These are phyloP conservation scores for Mycena belliarum DNA, from an alignment of 768 basidiomycete species.

Conservation along the genomic window DNA sequence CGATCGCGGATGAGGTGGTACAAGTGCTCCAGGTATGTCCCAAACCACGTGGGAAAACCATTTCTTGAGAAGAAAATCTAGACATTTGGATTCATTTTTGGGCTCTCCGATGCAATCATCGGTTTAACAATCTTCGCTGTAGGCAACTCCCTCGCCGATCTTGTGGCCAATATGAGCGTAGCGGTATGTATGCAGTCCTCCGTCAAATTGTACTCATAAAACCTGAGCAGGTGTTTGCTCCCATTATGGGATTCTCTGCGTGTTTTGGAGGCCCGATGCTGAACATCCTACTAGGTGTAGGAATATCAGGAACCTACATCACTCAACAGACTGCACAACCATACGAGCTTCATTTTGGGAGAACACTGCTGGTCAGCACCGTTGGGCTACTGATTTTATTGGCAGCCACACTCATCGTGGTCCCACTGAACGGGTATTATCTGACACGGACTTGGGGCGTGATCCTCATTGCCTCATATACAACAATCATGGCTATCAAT, in stretches of 20 bases:
- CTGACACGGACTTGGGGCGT: slow-evolving; percentile 83
- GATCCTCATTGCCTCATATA: slow-evolving; percentile 73
- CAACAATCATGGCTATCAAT: slow-evolving; percentile 75
- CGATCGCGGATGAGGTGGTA: slow-evolving; percentile 95
- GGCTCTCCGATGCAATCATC: slow-evolving; percentile 95
- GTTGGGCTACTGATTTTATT: slow-evolving; percentile 81
- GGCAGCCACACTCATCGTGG: slow-evolving; percentile 72
- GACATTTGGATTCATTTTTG: slow-evolving; percentile 93
- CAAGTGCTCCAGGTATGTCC: slow-evolving; percentile 75
- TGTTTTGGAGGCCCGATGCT: slow-evolving; percentile 95
- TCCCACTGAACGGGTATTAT: slow-evolving; percentile 82
- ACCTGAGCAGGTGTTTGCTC: slow-evolving; percentile 68
- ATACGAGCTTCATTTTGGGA: slow-evolving; percentile 76
- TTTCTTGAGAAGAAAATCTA: slow-evolving; percentile 31
- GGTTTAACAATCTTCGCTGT: slow-evolving; percentile 96
- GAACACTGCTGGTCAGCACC: slow-evolving; percentile 81
- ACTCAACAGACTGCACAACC: slow-evolving; percentile 63
- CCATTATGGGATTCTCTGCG: slow-evolving; percentile 93
- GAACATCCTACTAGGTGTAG: slow-evolving; percentile 88
- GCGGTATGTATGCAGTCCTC: slow-evolving; percentile 53
- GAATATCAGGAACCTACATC: slow-evolving; percentile 87
- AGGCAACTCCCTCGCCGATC: slow-evolving; percentile 94
- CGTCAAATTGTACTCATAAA: neutral
- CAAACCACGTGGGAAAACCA: too few species aligned
- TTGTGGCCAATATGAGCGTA: slow-evolving; percentile 96